A percentile compares a stretch with the other conserved stretches of the same genome.
These are phyloP conservation scores for Ganoderma lingzhi DNA, from an alignment of 1,284 basidiomycete genomes.

Conservation along the genomic window DNA sequence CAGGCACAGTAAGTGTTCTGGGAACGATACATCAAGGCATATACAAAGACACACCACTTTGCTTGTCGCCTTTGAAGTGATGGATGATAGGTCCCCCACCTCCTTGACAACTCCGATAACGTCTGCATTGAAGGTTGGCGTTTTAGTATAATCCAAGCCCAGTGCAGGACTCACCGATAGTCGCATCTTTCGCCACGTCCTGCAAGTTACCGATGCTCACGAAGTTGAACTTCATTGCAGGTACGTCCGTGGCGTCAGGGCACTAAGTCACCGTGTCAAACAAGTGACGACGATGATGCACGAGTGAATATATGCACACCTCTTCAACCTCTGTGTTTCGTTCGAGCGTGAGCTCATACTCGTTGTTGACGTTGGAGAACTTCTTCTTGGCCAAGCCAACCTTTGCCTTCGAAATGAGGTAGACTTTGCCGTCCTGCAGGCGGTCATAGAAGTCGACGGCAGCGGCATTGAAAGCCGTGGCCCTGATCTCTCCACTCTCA, in stretches of 20 bases:
- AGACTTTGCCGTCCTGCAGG: constrained; percentile 93
- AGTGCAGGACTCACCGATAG: constrained; percentile 67
- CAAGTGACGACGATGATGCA: constrained; percentile 3
- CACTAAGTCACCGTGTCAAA: constrained; percentile 60
- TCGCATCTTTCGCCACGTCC: constrained; percentile 75
- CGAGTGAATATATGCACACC: constrained; percentile 47
- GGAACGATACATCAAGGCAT: not conserved
- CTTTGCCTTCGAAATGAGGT: constrained; percentile 89
- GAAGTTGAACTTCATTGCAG: constrained; percentile 88
- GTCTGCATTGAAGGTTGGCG: constrained; percentile 56
- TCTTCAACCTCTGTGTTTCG: constrained; percentile 85
- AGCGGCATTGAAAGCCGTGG: constrained; percentile 90
- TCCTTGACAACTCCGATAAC: constrained; percentile 89
- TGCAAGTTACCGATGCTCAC: constrained; percentile 73
- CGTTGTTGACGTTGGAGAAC: constrained; percentile 91
- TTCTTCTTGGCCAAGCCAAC: constrained; percentile 98
- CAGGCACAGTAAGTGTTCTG: constrained; percentile 10
- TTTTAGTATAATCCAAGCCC: too few species aligned
- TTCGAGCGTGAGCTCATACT: constrained; percentile 95
- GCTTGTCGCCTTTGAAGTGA: constrained; percentile 78
- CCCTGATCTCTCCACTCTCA: constrained; percentile 93
- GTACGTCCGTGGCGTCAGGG: constrained; percentile 77
- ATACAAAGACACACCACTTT: constrained; percentile 59
- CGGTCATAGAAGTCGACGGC: constrained; percentile 88
- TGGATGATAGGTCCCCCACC: constrained; percentile 70